These are phyloP conservation scores for Daldinia childiae DNA, from an alignment of 495 filamentous ascomycete species.

Conservation along the genomic window DNA sequence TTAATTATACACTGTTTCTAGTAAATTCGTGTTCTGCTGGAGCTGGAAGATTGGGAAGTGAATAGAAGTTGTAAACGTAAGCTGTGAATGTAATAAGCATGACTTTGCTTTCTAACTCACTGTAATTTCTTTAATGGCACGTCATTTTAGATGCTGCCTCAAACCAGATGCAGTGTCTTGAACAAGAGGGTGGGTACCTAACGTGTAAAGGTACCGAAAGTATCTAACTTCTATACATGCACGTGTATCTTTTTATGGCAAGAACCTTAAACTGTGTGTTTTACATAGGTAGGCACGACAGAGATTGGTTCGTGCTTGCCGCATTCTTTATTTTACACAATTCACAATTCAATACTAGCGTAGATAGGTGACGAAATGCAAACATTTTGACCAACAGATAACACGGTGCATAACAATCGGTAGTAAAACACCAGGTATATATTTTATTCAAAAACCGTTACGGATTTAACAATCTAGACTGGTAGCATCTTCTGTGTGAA, in stretches of 20 bases:
- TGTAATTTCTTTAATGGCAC: constrained; percentile 31
- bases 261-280: neutral
- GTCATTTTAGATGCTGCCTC: constrained; percentile 44
- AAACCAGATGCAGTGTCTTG: neutral
- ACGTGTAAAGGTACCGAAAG: neutral
- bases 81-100: constrained; percentile 11
- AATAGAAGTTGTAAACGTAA: neutral
- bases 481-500: too few relatives aligned
- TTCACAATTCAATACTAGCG: too few relatives aligned
- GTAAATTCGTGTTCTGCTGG: constrained; percentile 7
- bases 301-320: neutral
- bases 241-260: neutral
- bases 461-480: too few relatives aligned
- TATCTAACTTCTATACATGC: neutral
- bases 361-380: too few relatives aligned
- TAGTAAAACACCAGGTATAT: too few relatives aligned
- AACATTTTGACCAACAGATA: too few relatives aligned
- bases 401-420: too few relatives aligned
- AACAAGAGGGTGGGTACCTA: neutral
- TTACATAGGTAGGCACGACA: neutral
- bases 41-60: constrained; percentile 3
- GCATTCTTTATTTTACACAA: neutral
- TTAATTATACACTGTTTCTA: neutral
- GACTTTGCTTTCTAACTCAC: neutral
- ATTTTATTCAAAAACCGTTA: too few relatives aligned